Base-by-base conservation (phyloP, 1,284 basidiomycete species). In the Trametes hirsuta region DNA sequence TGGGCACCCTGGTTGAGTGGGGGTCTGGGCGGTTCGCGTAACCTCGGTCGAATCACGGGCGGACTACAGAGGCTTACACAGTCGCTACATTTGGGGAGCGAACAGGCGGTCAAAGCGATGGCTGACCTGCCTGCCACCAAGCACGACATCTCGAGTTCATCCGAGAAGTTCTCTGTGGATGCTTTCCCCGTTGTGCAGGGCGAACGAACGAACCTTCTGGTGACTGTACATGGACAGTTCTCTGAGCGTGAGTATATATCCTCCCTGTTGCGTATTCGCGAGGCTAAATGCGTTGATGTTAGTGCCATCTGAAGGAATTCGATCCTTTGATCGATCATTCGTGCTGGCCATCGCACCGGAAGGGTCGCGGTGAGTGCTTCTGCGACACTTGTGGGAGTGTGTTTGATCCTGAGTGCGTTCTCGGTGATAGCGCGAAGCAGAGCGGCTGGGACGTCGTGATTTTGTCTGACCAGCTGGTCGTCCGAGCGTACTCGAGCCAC, bases 261-360 rank as follows among this genome's bases (percentile, higher is more conserved):
- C 11, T 25, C 47, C 14, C n/a, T 10, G 18, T 41, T 45, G 34
- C 34, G 35, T 35, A 53, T 48, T 18, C 30, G 15, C 21, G 24
- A 40, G 30, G 52, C 54, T 62, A 10, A 65, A 48, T 44, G 11
- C 11, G 22, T 9, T 10, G 37, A 50, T 37, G 6, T 11, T 55
- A 74, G 72, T 70, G 49, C 71, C 71, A 48, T 63, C 67, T 4
- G 57, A 65, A 25, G 95, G 94, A 9, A 78, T 95, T 25, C 87
- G 97, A 46, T 97, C 95, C 6, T 99, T 99, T 74, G 95, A 97
- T 72, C 85, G 97, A 52, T 89, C 93, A 0, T 97, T 98, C 71
- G 82, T 98, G 51, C 81, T 99, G 11, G 89, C 88, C 2, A 91
- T 93, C 18, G 88, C 94, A 3, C 77, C 87, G 34, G 84, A 91